phyloP scores from a whole-genome alignment of 2,329 filamentous ascomycete species.

The Dryadomyces quercus-mongolicae region DNA sequence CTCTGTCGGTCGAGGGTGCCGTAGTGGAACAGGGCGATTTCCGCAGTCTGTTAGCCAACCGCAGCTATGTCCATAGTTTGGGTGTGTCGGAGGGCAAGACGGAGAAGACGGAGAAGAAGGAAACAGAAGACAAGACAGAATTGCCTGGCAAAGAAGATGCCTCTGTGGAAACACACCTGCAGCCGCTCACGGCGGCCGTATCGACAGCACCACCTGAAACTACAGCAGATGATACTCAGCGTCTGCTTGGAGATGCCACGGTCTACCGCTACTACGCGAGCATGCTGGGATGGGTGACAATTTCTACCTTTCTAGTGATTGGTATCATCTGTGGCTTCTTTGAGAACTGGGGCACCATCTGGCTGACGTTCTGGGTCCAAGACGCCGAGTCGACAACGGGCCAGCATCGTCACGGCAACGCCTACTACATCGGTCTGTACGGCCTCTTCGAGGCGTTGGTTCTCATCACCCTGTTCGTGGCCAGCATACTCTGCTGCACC shows the following conservation, averaged over 20 bases:
- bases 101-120: no score
- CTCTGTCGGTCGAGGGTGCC: slow-evolving; percentile 25
- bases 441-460: slow-evolving; percentile 14
- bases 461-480: slow-evolving; percentile 12
- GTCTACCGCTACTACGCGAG: slow-evolving; percentile 14
- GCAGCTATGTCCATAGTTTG: slow-evolving; percentile 26
- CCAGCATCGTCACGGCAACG: slow-evolving; percentile 10
- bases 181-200: not conserved
- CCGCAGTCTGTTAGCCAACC: slow-evolving; percentile 21
- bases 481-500: slow-evolving; percentile 12
- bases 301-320: slow-evolving; percentile 9
- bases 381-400: slow-evolving; percentile 7
- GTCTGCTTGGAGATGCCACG: slow-evolving; percentile 1
- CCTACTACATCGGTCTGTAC: slow-evolving; percentile 20
- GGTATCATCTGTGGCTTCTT: slow-evolving; percentile 13
- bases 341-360: slow-evolving; percentile 15
- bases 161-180: no score
- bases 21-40: slow-evolving; percentile 33
- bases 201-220: not conserved
- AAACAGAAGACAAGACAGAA: not conserved
- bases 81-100: slow-evolving; percentile 13
- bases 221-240: not conserved
- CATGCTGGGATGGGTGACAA: slow-evolving; percentile 8
- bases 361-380: slow-evolving; percentile 19
- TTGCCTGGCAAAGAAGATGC: no score